phyloP scores from a whole-genome alignment of 805 yeast species.

The Metschnikowia borealis region DNA sequence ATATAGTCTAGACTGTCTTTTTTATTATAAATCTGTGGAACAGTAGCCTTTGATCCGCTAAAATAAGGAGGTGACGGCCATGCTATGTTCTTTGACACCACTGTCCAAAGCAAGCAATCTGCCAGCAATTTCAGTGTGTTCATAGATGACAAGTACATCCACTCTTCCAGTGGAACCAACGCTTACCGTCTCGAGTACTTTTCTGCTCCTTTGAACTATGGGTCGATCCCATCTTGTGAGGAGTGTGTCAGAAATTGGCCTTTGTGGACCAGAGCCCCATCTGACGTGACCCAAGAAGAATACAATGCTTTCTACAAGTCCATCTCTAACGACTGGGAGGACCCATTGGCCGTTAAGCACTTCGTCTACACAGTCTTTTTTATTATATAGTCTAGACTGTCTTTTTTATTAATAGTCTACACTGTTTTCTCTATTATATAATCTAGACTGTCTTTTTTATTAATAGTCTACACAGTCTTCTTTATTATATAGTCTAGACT shows the following conservation, averaged over 20 bases:
- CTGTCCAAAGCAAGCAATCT: slow-evolving; percentile 39
- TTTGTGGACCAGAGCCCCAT: slow-evolving; percentile 98
- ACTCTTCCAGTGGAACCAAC: slow-evolving; percentile 41
- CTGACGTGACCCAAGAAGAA: slow-evolving; percentile 96
- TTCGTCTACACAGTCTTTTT: too few relatives aligned
- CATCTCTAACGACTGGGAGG: slow-evolving; percentile 99
- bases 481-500: too few relatives aligned
- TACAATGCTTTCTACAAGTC: slow-evolving; percentile 99
- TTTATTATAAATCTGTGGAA: too few relatives aligned
- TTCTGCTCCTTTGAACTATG: slow-evolving; percentile 55
- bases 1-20: too few relatives aligned
- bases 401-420: too few relatives aligned
- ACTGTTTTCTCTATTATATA: too few relatives aligned
- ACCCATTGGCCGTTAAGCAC: slow-evolving; percentile 98
- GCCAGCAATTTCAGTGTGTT: slow-evolving; percentile 55
- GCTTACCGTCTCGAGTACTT: slow-evolving; percentile 73
- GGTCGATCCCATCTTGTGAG: slow-evolving; percentile 42
- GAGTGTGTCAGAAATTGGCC: slow-evolving; percentile 50
- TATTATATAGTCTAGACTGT: too few relatives aligned
- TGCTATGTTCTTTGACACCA: slow-evolving; percentile 86
- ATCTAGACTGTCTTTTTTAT: too few relatives aligned
- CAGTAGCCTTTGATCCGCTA: slow-evolving; percentile 65
- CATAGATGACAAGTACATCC: slow-evolving; percentile 80
- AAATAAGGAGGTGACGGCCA: slow-evolving; percentile 76
- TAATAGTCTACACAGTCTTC: too few relatives aligned